phyloP scores from a whole-genome alignment of 2,329 filamentous ascomycete species.

The Phoma sp. region DNA sequence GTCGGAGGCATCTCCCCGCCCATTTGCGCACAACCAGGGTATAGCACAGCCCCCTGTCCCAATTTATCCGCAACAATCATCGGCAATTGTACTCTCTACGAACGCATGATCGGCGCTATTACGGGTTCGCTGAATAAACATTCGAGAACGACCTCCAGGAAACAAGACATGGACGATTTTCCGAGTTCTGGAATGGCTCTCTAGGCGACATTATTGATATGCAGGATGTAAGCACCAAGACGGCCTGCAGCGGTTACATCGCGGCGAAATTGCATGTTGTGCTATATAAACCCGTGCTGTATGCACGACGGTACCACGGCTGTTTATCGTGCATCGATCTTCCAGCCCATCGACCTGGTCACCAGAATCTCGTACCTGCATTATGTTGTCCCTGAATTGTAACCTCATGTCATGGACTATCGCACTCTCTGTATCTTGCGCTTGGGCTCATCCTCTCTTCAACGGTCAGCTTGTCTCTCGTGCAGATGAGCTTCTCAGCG shows the following conservation, averaged over 20 bases:
- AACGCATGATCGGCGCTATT: constrained; percentile 9
- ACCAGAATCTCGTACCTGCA: background rate
- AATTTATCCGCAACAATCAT: constrained; percentile 5
- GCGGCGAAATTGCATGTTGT: constrained; percentile 1
- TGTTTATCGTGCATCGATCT: background rate
- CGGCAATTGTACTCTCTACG: constrained; percentile 4
- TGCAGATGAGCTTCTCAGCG: constrained; percentile 20
- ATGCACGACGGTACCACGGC: background rate
- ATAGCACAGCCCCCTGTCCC: background rate
- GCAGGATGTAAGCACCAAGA: background rate
- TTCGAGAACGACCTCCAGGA: background rate
- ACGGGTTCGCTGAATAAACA: background rate
- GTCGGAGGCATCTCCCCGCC: constrained; percentile 3
- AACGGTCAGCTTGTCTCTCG: constrained; percentile 19
- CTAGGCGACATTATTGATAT: background rate
- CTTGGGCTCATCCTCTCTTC: constrained; percentile 26
- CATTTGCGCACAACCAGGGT: background rate
- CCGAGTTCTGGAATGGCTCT: background rate
- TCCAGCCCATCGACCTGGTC: background rate
- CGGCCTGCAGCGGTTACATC: constrained; percentile 2
- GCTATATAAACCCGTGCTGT: constrained; percentile 4
- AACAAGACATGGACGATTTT: background rate
- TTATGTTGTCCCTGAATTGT: constrained; percentile 1
- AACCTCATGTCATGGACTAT: constrained; percentile 14
- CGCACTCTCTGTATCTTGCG: constrained; percentile 18